Base-by-base conservation (phyloP, 2,329 filamentous ascomycete species). In the Aspergillus unguis region DNA sequence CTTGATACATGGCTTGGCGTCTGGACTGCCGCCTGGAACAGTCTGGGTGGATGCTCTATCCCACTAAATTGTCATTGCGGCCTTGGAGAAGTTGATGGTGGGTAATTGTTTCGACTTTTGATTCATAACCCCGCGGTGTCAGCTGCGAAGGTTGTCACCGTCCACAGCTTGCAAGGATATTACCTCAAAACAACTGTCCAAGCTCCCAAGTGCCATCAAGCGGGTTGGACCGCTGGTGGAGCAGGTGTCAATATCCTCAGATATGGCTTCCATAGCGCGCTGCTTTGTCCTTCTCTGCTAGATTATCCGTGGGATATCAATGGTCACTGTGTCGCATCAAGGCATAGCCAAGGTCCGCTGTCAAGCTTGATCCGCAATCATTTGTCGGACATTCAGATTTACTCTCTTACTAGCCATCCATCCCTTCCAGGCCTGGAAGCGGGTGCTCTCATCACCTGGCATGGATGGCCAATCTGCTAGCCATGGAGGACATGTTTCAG, bases 311-410 rank as follows among this genome's bases (percentile, higher is more conserved):
- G 28, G n/a, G 32, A 28, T 47, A 47, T 47, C 35, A 9, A 26
- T 11, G 35, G 26, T 7, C 25, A 11, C 3, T 5, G n/a, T 4
- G 23, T 5, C 2, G 11, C 26, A 33, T 26, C 10, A 5, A 6
- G 2, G 8, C 3, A 44, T 9, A 23, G 29, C 9, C 17, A 40
- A 42, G 26, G 25, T 23, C 33, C n/a, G 4, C 11, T 7, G 27
- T 11, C 42, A 46, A 23, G 9, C 23, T 7, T 23, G 33, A 23
- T 35, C 35, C 5, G 46, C 23, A 3, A 43, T 44, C 87, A 96
- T 95, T 72, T 97, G 92, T 57, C 92, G 80, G 7, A 96, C 88
- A 69, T 97, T 97, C 44, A 97, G 67, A 68, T 97, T 97, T 63
- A 97, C 84, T 57, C 92, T 80, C 74, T 96, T 96, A 44, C 82